phyloP scores from a whole-genome alignment of 1,284 basidiomycete genomes.

The Mycocalia duriaeana region DNA sequence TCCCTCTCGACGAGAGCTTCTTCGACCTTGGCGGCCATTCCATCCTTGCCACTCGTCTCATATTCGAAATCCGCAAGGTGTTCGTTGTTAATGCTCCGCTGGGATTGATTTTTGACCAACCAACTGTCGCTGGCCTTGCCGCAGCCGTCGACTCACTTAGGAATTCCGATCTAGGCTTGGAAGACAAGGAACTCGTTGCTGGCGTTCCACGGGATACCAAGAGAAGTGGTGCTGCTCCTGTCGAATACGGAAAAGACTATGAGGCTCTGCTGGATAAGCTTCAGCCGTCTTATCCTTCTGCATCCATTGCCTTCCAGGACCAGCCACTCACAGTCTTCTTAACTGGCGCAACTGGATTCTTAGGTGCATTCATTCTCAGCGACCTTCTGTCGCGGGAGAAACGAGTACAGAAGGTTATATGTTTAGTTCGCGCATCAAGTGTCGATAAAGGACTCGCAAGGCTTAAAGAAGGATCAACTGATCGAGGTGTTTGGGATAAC shows the following conservation, averaged over 20 bases:
- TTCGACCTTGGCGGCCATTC: constrained; percentile 99
- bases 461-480: constrained; percentile 72
- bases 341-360: constrained; percentile 95
- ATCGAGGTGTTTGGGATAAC: constrained; percentile 91
- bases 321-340: constrained; percentile 80
- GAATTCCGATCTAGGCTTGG: constrained; percentile 79
- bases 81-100: constrained; percentile 92
- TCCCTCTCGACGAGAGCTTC: constrained; percentile 92
- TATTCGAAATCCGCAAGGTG: constrained; percentile 93
- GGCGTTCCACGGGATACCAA: constrained; percentile 15
- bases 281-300: constrained; percentile 52
- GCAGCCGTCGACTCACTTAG: constrained; percentile 74
- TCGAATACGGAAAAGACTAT: constrained; percentile 82
- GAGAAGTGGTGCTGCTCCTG: constrained; percentile 18
- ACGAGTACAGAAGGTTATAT: constrained; percentile 84
- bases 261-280: constrained; percentile 60
- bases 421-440: constrained; percentile 78
- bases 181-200: constrained; percentile 28
- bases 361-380: constrained; percentile 88
- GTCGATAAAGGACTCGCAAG: constrained; percentile 65
- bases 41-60: constrained; percentile 93
- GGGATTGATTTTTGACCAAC: constrained; percentile 89
- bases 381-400: constrained; percentile 68
- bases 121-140: constrained; percentile 83
- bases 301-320: constrained; percentile 47